Evolutionary conservation across 257 asterid genomes (phyloP).

Genomic region (Solanum paucissectum): DNA sequence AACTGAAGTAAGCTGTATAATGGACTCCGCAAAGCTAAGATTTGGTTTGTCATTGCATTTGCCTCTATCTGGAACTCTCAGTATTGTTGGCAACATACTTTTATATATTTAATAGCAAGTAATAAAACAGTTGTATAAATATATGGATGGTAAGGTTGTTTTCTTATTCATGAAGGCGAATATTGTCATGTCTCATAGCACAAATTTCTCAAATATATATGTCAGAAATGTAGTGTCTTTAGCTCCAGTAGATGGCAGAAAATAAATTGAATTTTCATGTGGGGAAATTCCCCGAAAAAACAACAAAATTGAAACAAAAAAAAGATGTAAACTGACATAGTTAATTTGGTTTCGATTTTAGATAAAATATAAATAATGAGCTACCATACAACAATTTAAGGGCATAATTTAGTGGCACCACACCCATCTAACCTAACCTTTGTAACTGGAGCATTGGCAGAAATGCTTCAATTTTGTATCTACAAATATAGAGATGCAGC

Average conservation of each 20-base stretch:
- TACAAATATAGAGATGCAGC: slow-evolving; percentile 92
- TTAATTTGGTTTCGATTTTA: not conserved
- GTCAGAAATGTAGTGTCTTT: not conserved
- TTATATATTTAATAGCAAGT: not conserved
- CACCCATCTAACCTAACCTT: not conserved
- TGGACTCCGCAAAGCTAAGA: not conserved
- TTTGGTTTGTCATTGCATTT: not conserved
- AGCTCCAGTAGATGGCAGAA: not conserved
- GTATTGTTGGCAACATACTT: not conserved
- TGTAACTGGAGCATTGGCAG: not conserved
- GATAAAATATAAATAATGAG: not conserved
- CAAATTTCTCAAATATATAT: not conserved
- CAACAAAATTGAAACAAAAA: not conserved
- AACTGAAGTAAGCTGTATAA: slow-evolving; percentile 2
- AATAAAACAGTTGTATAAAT: not conserved
- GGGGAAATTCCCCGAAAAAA: not conserved
- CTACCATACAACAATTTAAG: not conserved
- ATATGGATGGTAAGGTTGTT: not conserved
- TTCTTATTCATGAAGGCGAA: not conserved
- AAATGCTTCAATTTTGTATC: not conserved
- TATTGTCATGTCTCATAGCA: not conserved
- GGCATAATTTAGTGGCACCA: not conserved
- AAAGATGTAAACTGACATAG: not conserved
- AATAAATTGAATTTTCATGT: not conserved
- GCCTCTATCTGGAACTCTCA: not conserved